phyloP scores from a whole-genome alignment of 176 grass and related monocot genomes.

The Saccharum officinarum region DNA sequence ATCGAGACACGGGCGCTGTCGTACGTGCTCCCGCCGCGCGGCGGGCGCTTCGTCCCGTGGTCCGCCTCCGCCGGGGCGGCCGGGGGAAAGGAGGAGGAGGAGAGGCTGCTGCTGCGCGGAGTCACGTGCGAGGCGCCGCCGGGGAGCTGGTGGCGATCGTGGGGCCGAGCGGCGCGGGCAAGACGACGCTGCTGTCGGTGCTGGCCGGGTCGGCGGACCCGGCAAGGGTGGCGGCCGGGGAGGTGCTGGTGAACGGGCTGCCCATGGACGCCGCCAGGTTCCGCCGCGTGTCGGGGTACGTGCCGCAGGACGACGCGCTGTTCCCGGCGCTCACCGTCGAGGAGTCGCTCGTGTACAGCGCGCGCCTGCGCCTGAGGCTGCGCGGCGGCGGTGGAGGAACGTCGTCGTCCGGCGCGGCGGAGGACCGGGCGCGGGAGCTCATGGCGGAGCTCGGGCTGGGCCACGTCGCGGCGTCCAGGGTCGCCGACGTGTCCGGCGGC shows the following conservation, averaged over 20 bases:
- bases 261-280: slow-evolving; percentile 73
- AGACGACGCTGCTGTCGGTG: slow-evolving; percentile 84
- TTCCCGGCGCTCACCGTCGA: slow-evolving; percentile 91
- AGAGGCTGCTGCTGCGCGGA: slow-evolving; percentile 47
- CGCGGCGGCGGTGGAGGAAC: not conserved
- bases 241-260: slow-evolving; percentile 65
- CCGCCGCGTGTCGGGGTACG: slow-evolving; percentile 78
- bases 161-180: slow-evolving; percentile 85
- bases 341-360: slow-evolving; percentile 92
- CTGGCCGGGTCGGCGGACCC: slow-evolving; percentile 72
- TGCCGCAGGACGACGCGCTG: slow-evolving; percentile 86
- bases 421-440: slow-evolving; percentile 45
- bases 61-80: not conserved
- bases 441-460: slow-evolving; percentile 67
- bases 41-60: not conserved
- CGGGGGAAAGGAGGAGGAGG: not conserved
- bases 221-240: slow-evolving; percentile 40
- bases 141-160: slow-evolving; percentile 74
- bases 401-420: not conserved
- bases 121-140: slow-evolving; percentile 75
- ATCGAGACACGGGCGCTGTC: slow-evolving; percentile 73
- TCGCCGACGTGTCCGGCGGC: slow-evolving; percentile 65
- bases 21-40: slow-evolving; percentile 44
- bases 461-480: slow-evolving; percentile 57
- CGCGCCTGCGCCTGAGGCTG: slow-evolving; percentile 64